Conservation (phyloP, 345 rosid genomes). For the Eucalyptus coolabah region DNA sequence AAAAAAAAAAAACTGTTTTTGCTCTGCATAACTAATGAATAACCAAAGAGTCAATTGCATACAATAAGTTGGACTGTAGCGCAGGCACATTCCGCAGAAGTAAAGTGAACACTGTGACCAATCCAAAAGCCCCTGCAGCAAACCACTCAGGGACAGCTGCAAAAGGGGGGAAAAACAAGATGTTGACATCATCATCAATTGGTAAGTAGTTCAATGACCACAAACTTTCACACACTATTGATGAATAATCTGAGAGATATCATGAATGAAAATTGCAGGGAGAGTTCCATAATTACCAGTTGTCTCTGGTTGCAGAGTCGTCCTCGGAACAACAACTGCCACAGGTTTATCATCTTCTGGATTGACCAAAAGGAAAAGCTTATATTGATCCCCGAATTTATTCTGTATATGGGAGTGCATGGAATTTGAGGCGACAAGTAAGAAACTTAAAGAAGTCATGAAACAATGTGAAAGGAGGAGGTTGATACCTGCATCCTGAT, state of each 20-base stretch:
- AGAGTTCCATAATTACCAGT: constrained; percentile 28
- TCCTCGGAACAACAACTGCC: constrained; percentile 86
- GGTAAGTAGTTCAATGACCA: not conserved
- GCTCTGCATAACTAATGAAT: not conserved
- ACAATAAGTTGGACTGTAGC: constrained; percentile 76
- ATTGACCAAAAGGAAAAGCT: constrained; percentile 75
- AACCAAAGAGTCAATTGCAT: constrained; percentile 9
- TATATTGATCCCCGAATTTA: constrained; percentile 71
- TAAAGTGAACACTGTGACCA: constrained; percentile 67
- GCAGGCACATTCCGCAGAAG: constrained; percentile 91
- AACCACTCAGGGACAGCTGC: constrained; percentile 98
- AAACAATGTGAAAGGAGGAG: not conserved
- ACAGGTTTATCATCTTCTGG: constrained; percentile 97
- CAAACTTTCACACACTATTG: not conserved
- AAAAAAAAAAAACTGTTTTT: not conserved
- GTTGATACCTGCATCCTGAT: constrained; percentile 56
- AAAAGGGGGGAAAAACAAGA: not conserved
- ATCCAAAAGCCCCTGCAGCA: constrained; percentile 91
- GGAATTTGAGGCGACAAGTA: not conserved
- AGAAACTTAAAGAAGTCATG: not conserved
- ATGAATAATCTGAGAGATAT: not conserved
- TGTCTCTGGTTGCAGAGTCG: constrained; percentile 69
- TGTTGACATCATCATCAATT: not conserved
- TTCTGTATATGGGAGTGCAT: constrained; percentile 30
- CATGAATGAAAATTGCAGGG: not conserved